Evolutionary conservation across 2,329 filamentous ascomycete genomes (phyloP).

Genomic region (Cytospora mali): DNA sequence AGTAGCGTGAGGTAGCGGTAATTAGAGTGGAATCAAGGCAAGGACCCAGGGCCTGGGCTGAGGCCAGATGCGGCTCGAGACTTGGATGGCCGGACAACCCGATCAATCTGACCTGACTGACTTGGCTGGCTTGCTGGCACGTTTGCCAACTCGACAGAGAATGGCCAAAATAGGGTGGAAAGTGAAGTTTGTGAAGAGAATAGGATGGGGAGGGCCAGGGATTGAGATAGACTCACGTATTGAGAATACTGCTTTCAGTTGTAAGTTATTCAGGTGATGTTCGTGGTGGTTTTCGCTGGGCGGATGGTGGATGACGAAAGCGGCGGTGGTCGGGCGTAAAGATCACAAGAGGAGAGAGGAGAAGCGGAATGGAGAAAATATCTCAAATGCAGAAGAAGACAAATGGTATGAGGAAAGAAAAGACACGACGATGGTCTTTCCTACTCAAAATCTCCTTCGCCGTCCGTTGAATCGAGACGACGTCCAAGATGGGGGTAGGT

Average conservation of each 20-base stretch:
- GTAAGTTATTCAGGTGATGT: neutral
- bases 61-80: neutral
- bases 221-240: constrained; percentile 15
- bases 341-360: neutral
- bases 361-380: constrained; percentile 8
- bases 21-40: neutral
- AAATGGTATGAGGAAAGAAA: constrained; percentile 2
- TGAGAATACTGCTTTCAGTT: constrained; percentile 11
- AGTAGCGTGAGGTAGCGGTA: neutral
- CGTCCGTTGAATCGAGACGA: constrained; percentile 19
- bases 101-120: neutral
- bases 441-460: constrained; percentile 21
- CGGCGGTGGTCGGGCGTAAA: constrained; percentile 11
- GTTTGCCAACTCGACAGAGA: constrained; percentile 3
- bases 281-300: neutral
- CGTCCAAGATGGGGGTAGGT: constrained; percentile 14
- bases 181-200: neutral
- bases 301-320: constrained; percentile 16
- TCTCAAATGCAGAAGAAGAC: constrained; percentile 14
- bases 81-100: neutral
- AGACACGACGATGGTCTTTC: constrained; percentile 15
- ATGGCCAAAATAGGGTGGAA: neutral
- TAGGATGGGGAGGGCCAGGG: neutral
- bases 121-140: constrained; percentile 3
- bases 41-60: neutral